Base-by-base conservation (phyloP, 2,329 filamentous ascomycete genomes). In the Elsinoe arachidis region DNA sequence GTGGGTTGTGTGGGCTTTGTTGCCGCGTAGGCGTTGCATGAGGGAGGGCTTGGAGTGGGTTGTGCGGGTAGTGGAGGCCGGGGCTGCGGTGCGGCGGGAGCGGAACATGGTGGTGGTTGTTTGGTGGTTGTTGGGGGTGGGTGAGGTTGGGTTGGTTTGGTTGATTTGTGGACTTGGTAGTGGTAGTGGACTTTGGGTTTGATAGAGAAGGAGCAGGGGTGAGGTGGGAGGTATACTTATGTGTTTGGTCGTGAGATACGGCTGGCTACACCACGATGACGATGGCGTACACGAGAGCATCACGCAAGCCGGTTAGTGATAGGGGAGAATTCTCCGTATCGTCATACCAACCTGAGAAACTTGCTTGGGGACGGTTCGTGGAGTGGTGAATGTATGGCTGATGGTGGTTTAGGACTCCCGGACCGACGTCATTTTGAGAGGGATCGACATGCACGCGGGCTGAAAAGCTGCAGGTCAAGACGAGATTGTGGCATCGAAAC, bases 1-100 rank as follows among this genome's bases (percentile, higher is more conserved):
- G 10, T 71, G 71, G 65, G 67, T 70, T 17, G 70, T 72, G 65
- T 70, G 61, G 71, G 68, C 67, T 65, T 69, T 67, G 39, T 66
- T 71, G 49, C 75, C 76, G 10, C 77, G 72, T 12, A 83, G 75
- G 56, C 79, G 76, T 55, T 76, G 77, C 72, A 82, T 77, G 47
- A 84, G 71, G 35, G 74, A 76, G 15, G 79, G 79, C 60, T 78
- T 77, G 35, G 65, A 70, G 61, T 70, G 74, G 39, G 72, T 67
- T 44, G 73, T 72, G 60, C 70, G 46, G 26, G 49, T 53, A 34
- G 33, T 53, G 49, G 33, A 34, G n/a, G 35, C 34, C 2, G 49
- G 49, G 49, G 49, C 49, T 4, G 54, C 43, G 54, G 39, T 56
- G 54, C 54, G 54, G n/a, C 54, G n/a, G 6, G 54, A 47, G 54